phyloP scores from a whole-genome alignment of 805 yeast species.

The Candida sphagnicola region DNA sequence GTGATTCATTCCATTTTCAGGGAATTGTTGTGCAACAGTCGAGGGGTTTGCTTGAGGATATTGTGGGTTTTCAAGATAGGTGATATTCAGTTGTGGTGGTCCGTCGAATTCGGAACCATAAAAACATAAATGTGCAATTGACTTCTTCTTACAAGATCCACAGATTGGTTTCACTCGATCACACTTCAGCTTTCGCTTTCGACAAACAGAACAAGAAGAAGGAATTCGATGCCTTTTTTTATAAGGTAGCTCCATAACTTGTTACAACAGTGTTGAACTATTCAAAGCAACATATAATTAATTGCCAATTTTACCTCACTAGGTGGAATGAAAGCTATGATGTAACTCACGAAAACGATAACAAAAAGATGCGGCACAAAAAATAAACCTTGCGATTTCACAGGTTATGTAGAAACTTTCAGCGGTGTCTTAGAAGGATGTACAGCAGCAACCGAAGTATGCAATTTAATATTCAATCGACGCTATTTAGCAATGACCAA shows the following conservation, averaged over 20 bases:
- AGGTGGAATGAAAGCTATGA: too few species aligned
- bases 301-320: too few species aligned
- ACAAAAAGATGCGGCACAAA: too few species aligned
- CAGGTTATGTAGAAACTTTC: too few species aligned
- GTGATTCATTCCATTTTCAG: constrained; percentile 4
- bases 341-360: too few species aligned
- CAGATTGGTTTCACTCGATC: constrained; percentile 41
- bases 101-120: constrained; percentile 24
- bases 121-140: constrained; percentile 39
- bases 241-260: constrained; percentile 21
- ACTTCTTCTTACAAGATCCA: constrained; percentile 39
- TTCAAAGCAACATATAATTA: too few species aligned
- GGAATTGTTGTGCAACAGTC: neutral
- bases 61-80: neutral
- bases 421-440: too few species aligned
- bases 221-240: constrained; percentile 39
- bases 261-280: too few species aligned
- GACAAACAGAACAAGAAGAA: constrained; percentile 42
- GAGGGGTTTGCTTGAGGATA: constrained; percentile 1
- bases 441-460: too few species aligned
- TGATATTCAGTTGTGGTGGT: neutral
- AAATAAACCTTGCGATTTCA: too few species aligned
- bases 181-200: constrained; percentile 40
- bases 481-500: too few species aligned
- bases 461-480: too few species aligned